Base-by-base conservation (phyloP, 768 basidiomycete species). In the Termitomyces sp. region DNA sequence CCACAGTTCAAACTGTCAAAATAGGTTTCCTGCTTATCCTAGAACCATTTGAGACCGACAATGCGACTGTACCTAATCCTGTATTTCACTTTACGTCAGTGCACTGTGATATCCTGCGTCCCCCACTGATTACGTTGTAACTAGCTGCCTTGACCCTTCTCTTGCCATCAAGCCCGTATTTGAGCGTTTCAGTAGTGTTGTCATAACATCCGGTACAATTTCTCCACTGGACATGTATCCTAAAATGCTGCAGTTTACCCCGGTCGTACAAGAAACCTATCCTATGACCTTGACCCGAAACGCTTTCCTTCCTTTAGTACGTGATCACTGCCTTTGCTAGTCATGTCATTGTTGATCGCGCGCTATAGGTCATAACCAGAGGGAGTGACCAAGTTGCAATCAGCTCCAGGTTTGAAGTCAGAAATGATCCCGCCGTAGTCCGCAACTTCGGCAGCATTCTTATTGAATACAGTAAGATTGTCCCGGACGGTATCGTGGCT, bases 161-260 rank as follows among this genome's bases (percentile, higher is more conserved):
- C 82, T 99, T 36, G 97, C 97, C 9, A 99, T 99, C 67, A 92
- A 93, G 66, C 97, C 97, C 0, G 91, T 99, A 18, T 98, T 99
- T 70, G 97, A 99, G 69, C 90, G 95, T 33, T 99, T 98, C 71
- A 95, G 93, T 70, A 93, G 91, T 61, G 97, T 99, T 23, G 94
- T 99, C 63, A 99, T 99, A 71, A 99, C 97, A 0, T 98, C 95
- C 4, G 97, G 97, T 66, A 99, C 97, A 12, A 94, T 99, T 66
- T 98, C 95, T 1, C 97, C 97, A 2, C 74, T 99, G 59, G 97
- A 99, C 74, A 99, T 99, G 97, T 99, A 99, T 72, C 97, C 97
- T 13, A 99, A 98, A 75, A 99, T 99, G 92, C 80, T 99, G 33
- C 93, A 95, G 65, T 99, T 99, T 73, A 93, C 92, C 18, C 95